Percentiles rank a stretch among this genome's conserved stretches.
phyloP scores from a whole-genome alignment of 2,329 filamentous ascomycete species.

The Drechslerella coelobrocha region DNA sequence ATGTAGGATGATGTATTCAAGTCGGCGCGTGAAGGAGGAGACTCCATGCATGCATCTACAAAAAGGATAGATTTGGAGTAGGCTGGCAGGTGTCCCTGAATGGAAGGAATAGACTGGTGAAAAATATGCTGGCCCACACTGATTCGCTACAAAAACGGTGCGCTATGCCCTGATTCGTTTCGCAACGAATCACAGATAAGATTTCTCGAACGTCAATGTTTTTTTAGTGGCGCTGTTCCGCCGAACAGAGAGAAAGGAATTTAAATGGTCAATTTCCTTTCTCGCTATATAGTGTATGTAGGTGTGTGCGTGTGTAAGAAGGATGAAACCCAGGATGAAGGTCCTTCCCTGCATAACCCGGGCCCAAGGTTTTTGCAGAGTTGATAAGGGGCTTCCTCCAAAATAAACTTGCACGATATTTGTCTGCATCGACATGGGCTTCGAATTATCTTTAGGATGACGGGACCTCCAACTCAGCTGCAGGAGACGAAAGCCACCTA shows the following conservation, averaged over 20 bases:
- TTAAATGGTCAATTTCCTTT: slow-evolving; percentile 47
- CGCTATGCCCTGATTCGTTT: slow-evolving; percentile 40
- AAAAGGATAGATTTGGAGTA: slow-evolving; percentile 27
- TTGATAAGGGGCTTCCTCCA: slow-evolving; percentile 41
- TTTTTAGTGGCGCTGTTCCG: slow-evolving; percentile 43
- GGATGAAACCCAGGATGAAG: slow-evolving; percentile 44
- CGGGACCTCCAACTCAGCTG: slow-evolving; percentile 21
- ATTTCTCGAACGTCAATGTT: slow-evolving; percentile 35
- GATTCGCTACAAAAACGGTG: slow-evolving; percentile 47
- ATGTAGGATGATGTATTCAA: slow-evolving; percentile 27
- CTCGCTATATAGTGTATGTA: slow-evolving; percentile 35
- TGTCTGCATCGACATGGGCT: slow-evolving; percentile 22
- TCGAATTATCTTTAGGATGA: slow-evolving; percentile 31
- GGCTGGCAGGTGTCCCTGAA: slow-evolving; percentile 37
- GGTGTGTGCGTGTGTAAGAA: slow-evolving; percentile 17
- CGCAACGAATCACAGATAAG: slow-evolving; percentile 50
- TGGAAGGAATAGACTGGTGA: slow-evolving; percentile 42
- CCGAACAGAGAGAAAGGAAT: slow-evolving; percentile 34
- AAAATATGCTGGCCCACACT: slow-evolving; percentile 40
- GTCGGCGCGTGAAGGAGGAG: slow-evolving; percentile 28
- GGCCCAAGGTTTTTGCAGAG: slow-evolving; percentile 19
- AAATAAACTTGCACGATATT: slow-evolving; percentile 15
- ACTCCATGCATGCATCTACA: slow-evolving; percentile 30
- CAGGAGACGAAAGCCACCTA: slow-evolving; percentile 45
- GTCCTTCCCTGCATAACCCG: slow-evolving; percentile 34